Percentiles rank a stretch among this genome's conserved stretches.
phyloP scores from a whole-genome alignment of 1,139 yeast species.

The Yamadazyma taylorii region DNA sequence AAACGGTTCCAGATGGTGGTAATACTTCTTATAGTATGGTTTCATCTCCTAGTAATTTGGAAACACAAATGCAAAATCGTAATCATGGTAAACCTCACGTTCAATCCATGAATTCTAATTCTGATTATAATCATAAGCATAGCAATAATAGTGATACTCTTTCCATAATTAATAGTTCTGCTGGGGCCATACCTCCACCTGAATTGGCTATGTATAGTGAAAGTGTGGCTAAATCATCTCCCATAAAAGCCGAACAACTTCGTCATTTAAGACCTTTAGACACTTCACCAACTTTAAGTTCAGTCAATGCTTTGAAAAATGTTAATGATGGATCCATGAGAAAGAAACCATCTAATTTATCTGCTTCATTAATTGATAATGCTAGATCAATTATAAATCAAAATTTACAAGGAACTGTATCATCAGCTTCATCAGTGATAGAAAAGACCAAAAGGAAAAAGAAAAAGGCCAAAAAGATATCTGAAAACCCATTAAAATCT shows the following conservation, averaged over 20 bases:
- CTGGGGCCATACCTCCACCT: constrained; percentile 13
- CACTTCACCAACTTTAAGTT: constrained; percentile 39
- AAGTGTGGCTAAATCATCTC: constrained; percentile 32
- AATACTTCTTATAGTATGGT: constrained; percentile 1
- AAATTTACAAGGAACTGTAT: constrained; percentile 29
- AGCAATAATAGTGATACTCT: too few relatives aligned
- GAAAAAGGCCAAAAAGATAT: constrained; percentile 35
- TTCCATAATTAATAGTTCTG: neutral
- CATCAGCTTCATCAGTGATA: constrained; percentile 34
- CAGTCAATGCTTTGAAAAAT: constrained; percentile 36
- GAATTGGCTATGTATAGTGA: constrained; percentile 29
- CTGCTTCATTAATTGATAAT: constrained; percentile 38
- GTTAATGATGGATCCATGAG: constrained; percentile 23
- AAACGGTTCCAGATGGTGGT: constrained; percentile 24
- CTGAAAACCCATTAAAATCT: constrained; percentile 48
- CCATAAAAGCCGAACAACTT: constrained; percentile 26
- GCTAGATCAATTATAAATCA: constrained; percentile 38
- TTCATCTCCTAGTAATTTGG: constrained; percentile 17
- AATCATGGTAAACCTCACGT: neutral
- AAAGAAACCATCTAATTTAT: constrained; percentile 32
- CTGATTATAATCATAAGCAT: too few relatives aligned
- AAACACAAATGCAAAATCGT: neutral
- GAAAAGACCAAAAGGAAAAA: constrained; percentile 21
- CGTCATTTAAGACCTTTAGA: constrained; percentile 8
- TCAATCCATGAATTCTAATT: too few relatives aligned